Base-by-base conservation (phyloP, 192 early-diverging fungal species). In the Mortierella hygrophila region DNA sequence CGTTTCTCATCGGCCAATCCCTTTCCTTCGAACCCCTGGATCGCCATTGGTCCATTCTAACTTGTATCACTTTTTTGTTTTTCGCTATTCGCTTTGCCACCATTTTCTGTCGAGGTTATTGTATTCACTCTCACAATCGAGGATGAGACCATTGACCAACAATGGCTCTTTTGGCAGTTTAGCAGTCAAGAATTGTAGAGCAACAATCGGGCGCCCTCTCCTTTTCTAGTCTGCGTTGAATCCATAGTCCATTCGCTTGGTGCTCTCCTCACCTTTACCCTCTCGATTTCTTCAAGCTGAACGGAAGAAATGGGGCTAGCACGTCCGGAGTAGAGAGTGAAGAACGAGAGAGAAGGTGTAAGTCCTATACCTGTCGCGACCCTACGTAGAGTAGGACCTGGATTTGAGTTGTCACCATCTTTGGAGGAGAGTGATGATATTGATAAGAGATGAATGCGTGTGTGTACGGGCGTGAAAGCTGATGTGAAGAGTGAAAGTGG, bases 351-450 rank as follows among this genome's bases (percentile, higher is more conserved):
- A 47, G 21, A 4, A 21, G 26, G 32, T 6, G 40, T 21, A 8
- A 35, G 35, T 0, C 1, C 35, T 35, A 4, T 73, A 52, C 72
- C 72, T 73, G 46, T 32, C 46, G 5, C 32, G 72, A 32, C 29
- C 72, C 72, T 49, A 52, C 41, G 10, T 32, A 75, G 4, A 75
- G 74, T 60, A 75, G 20, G 52, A 76, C 57, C 35, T 76, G 37
- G 40, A 76, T 54, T 20, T 76, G 75, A 13, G 20, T 41, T 13
- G 75, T 76, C 38, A 55, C 46, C 75, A 76, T 76, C 18, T 15
- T 44, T 72, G 21, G 3, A 44, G 70, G 26, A 70, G 32, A 41
- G 1, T 41, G 37, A 18, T 18, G 32, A 70, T 10, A 1, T 13
- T 1, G 21, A 5, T 70, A 20, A 11, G 38, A 2, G 8, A 46